Evolutionary conservation across 202 grass and related monocot species (phyloP).

Genomic region (Carex sylvatica): DNA sequence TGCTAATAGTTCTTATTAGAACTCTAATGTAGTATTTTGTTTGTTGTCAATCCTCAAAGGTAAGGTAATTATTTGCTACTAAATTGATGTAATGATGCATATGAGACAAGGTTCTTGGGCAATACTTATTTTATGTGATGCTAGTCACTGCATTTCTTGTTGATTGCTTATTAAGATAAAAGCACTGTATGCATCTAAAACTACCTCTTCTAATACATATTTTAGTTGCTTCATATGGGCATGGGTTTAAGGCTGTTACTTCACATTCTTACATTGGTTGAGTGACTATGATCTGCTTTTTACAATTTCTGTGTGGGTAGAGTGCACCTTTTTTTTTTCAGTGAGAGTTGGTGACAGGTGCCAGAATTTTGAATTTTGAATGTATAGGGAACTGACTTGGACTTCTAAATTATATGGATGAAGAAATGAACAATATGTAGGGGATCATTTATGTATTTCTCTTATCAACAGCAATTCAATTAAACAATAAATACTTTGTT

Average conservation of each 20-base stretch:
- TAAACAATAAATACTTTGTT: not conserved
- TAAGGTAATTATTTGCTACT: not conserved
- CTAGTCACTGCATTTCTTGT: no score
- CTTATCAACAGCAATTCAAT: not conserved
- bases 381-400: not conserved
- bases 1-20: not conserved
- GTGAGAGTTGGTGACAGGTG: not conserved
- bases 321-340: not conserved
- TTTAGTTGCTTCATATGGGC: not conserved
- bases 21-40: slow-evolving; percentile 10
- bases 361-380: not conserved
- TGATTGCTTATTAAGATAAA: no score
- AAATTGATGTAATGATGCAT: not conserved
- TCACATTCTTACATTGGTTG: not conserved
- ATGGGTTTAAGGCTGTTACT: not conserved
- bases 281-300: not conserved
- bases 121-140: no score
- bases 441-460: not conserved
- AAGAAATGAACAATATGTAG: not conserved
- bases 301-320: not conserved
- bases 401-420: not conserved
- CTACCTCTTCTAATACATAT: not conserved
- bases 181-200: no score
- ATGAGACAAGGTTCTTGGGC: not conserved
- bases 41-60: not conserved